Evolutionary conservation across 306 rosid species (phyloP), one percentile per base, ranked within the genome.

Genomic region (Corylus heterophylla): DNA sequence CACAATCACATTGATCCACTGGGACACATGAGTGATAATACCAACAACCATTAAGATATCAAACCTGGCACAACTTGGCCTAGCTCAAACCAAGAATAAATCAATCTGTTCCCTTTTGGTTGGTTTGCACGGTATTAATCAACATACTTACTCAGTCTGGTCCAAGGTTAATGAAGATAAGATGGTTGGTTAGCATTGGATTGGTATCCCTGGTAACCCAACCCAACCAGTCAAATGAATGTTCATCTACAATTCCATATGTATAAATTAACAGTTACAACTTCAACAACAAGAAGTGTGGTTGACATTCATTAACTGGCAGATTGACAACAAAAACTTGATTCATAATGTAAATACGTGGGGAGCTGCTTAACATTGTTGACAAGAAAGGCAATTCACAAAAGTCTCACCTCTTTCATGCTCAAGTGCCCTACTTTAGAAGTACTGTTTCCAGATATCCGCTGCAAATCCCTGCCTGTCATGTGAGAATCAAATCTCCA

Each of bases 381-480:
- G 22, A 69, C 5, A 48, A 50, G 48, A 59, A 59, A 67, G 71
- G 5, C 1, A 74, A 70, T 77, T 22, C 10, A 45, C 47, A 31
- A 0, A 49, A 56, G 59, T 73, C 69, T 78, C 85, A 94, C 97
- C 94, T 90, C 81, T 71, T 85, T 86, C 79, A 85, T 67, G 76
- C 76, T 90, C 35, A 89, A 63, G 79, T 89, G 5, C 39, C 96
- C 98, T 75, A 94, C 98, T 88, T 80, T 90, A 62, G 89, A 77
- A 75, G 88, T 78, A 51, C 76, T 74, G 79, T 86, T 88, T 73
- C 97, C 91, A 79, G 97, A 88, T 77, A 92, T 75, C 67, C 79
- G 79, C 87, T 94, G 98, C 93, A 94, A 90, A 89, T 94, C 98
- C 97, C 98, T 94, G 97, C 93, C 97, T 92, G 93, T 75, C 84